Evolutionary conservation across 257 asterid species (phyloP), one percentile per base, ranked within the genome.

Genomic region (Ophiorrhiza pumila): DNA sequence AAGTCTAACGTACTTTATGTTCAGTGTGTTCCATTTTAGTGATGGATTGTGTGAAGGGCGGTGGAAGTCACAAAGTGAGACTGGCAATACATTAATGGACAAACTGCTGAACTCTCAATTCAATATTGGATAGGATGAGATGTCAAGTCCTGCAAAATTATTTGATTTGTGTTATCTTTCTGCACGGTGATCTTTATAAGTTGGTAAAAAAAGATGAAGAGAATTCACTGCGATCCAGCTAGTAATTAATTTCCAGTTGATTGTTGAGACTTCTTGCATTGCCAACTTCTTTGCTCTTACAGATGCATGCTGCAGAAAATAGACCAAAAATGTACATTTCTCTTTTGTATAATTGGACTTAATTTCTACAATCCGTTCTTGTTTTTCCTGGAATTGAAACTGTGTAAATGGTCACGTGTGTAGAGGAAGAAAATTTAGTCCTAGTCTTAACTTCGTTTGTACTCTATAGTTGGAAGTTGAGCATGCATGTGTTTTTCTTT

Each of bases 281-380:
- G 76, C 8, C 29, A 37, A 22, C 34, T 57, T 58, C 57, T 31
- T 37, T 68, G 47, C 46, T 68, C 43, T 32, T 17, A 68, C 64
- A 60, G 75, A 76, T 74, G 65, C 71, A 76, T 47, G 52, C 74
- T 60, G 75, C 65, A 60, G 57, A 13, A 52, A 62, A 39, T 50
- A 4, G 58, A 31, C 73, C 1, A 12, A n/a, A 68, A 50, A 34
- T 20, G 61, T 46, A 50, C 72, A 31, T 47, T 49, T 22, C 15
- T 15, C 72, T 49, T 47, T 49, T 22, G 25, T 15, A 67, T 7
- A 14, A 29, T n/a, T 45, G 22, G 56, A 68, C 27, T 25, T 4
- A 49, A 7, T 49, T 49, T 49, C 55, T 1, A 49, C 55, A 49
- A 49, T n/a, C n/a, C n/a, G n/a, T n/a, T n/a, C n/a, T n/a, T n/a